Evolutionary conservation across 345 rosid genomes (phyloP).

Genomic region (Kandelia obovata): DNA sequence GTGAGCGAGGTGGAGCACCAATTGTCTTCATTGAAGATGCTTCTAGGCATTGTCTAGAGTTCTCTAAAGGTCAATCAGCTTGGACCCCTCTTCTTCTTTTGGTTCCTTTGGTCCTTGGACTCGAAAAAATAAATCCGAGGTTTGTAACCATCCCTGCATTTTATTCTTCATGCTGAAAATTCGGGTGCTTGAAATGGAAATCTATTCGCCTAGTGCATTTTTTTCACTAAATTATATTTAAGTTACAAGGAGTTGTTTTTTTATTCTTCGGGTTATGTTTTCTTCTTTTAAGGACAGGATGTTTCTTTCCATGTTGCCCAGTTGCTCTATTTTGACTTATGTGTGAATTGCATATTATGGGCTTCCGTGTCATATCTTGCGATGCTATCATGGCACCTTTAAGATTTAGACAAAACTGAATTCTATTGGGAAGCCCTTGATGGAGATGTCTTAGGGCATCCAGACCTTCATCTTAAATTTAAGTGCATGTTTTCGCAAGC

Average conservation of each 20-base stretch:
- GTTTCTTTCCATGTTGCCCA: neutral
- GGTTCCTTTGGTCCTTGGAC: conserved; percentile 97
- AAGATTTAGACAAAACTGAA: neutral
- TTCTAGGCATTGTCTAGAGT: conserved; percentile 57
- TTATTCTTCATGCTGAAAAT: conserved; percentile 2
- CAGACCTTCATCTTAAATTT: neutral
- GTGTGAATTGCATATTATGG: neutral
- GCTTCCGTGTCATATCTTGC: neutral
- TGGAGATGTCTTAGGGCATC: conserved; percentile 2
- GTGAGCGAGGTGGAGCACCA: conserved; percentile 97
- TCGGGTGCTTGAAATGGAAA: neutral
- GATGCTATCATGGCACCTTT: neutral
- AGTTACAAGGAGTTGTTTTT: neutral
- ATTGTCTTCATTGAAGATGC: conserved; percentile 82
- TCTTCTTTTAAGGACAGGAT: too few relatives aligned
- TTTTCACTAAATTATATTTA: neutral
- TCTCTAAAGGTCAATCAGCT: conserved; percentile 53
- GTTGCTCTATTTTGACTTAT: conserved; percentile 2
- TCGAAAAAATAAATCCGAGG: conserved; percentile 86
- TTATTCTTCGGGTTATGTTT: neutral
- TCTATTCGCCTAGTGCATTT: neutral
- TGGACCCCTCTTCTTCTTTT: conserved; percentile 84
- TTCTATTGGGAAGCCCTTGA: neutral
- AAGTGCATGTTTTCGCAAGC: neutral
- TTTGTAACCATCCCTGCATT: conserved; percentile 23